Evolutionary conservation across 1,139 yeast genomes (phyloP), one percentile per base, ranked within the genome.

Genomic region (Kodamaea fungicola): DNA sequence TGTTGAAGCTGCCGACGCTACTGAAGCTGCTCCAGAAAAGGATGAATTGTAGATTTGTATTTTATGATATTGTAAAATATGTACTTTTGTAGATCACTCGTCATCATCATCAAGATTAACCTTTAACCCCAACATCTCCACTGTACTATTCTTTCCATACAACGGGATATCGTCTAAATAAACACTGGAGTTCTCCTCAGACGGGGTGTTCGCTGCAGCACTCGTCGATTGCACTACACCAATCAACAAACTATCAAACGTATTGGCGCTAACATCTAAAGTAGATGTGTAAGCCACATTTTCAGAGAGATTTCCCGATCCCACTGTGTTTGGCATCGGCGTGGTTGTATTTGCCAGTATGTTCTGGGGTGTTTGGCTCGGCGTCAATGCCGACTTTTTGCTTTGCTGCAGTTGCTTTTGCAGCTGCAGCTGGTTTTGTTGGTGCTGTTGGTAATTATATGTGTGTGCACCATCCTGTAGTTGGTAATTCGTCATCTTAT

Each of bases 101-200:
- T 37, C 40, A 19, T 40, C 43, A 27, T 40, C 42, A 24, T 40
- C 56, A 23, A 50, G 37, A 40, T 62, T 61, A 13, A 59, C 46
- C 41, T 55, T 55, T 34, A 64, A 42, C 13, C 66, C 67, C 38
- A 67, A 50, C 52, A 51, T 55, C 42, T 64, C 71, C 25, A 66
- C 62, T n/a, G 71, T 65, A 37, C 67, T 61, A 12, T 66, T 70
- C 45, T 61, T 63, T 2, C 72, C 72, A 38, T 63, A 63, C 30
- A 65, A 50, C 16, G 71, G 71, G 13, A 63, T 60, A 41, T 67
- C 70, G 42, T 67, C 71, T 28, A 67, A 49, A 42, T 65, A 67
- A 1, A 60, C 55, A 35, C 60, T 55, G 21, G 37, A 25, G 22
- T 12, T 27, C 13, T 35, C 40, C 6, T 47, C 50, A 8, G 32